These are phyloP conservation scores for Lasiosphaeria miniovina DNA, from an alignment of 495 filamentous ascomycete genomes.

Conservation along the genomic window DNA sequence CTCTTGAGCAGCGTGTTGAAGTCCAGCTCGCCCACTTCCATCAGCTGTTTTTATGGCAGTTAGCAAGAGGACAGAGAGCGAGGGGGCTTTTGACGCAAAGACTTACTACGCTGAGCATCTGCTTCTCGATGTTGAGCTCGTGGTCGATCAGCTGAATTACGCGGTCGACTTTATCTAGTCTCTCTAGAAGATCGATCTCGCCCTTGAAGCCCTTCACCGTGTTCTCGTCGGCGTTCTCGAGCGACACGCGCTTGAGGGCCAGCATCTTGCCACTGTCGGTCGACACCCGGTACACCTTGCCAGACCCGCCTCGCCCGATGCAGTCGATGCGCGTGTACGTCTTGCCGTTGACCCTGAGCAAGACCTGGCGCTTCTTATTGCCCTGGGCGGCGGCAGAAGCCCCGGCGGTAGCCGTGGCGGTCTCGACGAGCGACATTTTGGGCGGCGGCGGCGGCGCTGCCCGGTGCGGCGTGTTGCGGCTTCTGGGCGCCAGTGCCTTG, in stretches of 20 bases:
- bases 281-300: conserved; percentile 93
- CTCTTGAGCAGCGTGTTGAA: conserved; percentile 77
- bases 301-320: conserved; percentile 87
- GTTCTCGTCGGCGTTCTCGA: conserved; percentile 82
- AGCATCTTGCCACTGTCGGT: conserved; percentile 94
- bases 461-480: conserved; percentile 77
- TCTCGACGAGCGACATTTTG: conserved; percentile 92
- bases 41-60: conserved; percentile 51
- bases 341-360: conserved; percentile 86
- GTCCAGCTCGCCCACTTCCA: conserved; percentile 98
- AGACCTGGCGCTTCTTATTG: conserved; percentile 67
- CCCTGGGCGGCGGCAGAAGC: conserved; percentile 69
- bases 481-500: conserved; percentile 67
- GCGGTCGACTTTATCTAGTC: conserved; percentile 76
- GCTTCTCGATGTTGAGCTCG: conserved; percentile 86
- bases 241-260: conserved; percentile 86
- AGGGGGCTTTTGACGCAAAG: neutral
- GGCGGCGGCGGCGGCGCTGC: conserved; percentile 82
- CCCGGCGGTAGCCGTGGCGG: conserved; percentile 81
- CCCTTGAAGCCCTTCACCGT: conserved; percentile 90
- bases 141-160: conserved; percentile 89
- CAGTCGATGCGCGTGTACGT: conserved; percentile 83
- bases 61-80: neutral
- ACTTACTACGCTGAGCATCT: conserved; percentile 76
- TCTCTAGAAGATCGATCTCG: conserved; percentile 88